These are phyloP conservation scores for Lentinula lateritia DNA, from an alignment of 768 basidiomycete genomes.

Conservation along the genomic window DNA sequence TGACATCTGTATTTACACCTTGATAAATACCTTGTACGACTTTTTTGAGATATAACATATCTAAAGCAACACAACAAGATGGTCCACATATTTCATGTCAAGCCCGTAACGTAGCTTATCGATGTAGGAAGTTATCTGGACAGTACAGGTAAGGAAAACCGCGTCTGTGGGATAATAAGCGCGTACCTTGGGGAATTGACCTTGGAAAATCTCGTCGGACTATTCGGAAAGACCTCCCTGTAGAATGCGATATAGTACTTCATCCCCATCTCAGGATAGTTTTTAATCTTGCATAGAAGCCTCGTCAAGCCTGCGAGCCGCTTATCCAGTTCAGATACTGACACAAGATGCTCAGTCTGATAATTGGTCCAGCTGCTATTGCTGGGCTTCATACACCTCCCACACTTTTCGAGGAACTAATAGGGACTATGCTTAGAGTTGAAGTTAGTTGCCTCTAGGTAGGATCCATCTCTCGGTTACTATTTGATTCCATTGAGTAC, in stretches of 20 bases:
- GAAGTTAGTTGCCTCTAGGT: too few relatives aligned
- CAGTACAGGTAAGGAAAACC: constrained; percentile 11
- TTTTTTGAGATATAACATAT: constrained; percentile 64
- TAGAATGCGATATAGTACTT: neutral
- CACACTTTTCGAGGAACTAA: neutral
- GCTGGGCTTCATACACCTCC: neutral
- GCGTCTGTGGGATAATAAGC: constrained; percentile 8
- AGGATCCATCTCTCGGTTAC: too few relatives aligned
- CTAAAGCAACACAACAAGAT: constrained; percentile 72
- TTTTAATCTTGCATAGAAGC: neutral
- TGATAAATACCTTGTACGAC: constrained; percentile 91
- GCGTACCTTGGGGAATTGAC: constrained; percentile 83
- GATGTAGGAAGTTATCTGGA: constrained; percentile 80
- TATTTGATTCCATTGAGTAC: too few relatives aligned
- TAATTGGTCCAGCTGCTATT: neutral
- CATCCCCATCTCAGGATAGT: neutral
- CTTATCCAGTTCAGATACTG: neutral
- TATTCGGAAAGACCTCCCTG: neutral
- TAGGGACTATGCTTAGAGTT: neutral
- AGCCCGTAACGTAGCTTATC: constrained; percentile 94
- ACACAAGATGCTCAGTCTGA: neutral
- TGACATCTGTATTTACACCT: constrained; percentile 80
- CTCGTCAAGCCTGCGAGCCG: neutral
- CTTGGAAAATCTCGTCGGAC: neutral
- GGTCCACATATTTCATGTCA: constrained; percentile 86